These are phyloP conservation scores for Xylaria palmicola DNA, from an alignment of 495 filamentous ascomycete genomes.

Conservation along the genomic window DNA sequence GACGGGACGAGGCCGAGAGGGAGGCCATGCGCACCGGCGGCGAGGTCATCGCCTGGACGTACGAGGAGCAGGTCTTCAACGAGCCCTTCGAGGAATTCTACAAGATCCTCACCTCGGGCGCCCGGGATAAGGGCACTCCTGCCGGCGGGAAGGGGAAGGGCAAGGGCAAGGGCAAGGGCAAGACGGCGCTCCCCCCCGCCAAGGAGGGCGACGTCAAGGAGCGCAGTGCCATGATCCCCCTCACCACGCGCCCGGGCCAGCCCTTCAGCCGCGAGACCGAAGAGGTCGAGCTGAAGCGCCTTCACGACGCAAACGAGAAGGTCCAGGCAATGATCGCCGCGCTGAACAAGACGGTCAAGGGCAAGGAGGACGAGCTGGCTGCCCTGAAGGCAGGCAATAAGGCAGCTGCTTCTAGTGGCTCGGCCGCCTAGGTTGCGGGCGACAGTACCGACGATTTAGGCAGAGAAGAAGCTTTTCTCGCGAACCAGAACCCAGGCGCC, in stretches of 20 bases:
- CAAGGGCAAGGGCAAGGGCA: conserved; percentile 46
- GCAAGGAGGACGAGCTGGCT: conserved; percentile 54
- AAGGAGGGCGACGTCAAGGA: conserved; percentile 52
- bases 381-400: conserved; percentile 40
- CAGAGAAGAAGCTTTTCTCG: neutral
- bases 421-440: conserved; percentile 22
- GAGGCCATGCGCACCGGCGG: conserved; percentile 61
- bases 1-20: conserved; percentile 68
- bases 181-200: conserved; percentile 21
- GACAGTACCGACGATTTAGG: neutral
- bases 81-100: conserved; percentile 91
- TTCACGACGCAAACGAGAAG: conserved; percentile 68
- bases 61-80: conserved; percentile 94
- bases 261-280: conserved; percentile 77
- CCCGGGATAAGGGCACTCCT: conserved; percentile 34
- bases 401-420: conserved; percentile 19
- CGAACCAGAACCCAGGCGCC: neutral
- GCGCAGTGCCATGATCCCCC: conserved; percentile 70
- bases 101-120: conserved; percentile 71
- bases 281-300: conserved; percentile 66
- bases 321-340: conserved; percentile 63
- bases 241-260: conserved; percentile 58
- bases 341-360: conserved; percentile 62
- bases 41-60: conserved; percentile 69
- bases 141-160: conserved; percentile 37